Percentiles rank a stretch among this genome's conserved stretches.
Evolutionary conservation across 2,329 filamentous ascomycete genomes (phyloP).

Genomic region (Talaromyces sp.): DNA sequence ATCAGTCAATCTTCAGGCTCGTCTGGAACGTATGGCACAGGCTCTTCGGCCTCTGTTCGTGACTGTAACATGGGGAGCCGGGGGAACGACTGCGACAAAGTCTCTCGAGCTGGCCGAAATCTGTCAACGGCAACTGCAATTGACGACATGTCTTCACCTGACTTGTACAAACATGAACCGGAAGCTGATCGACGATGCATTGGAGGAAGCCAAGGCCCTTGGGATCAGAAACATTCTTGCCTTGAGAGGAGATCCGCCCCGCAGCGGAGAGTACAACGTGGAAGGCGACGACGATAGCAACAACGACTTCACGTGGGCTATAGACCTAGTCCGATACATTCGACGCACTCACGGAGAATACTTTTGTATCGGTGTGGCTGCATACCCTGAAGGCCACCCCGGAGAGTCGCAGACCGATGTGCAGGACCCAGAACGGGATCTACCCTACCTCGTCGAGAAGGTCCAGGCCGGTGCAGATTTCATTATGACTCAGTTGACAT

Average conservation of each 20-base stretch:
- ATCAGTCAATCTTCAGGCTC: slow-evolving; percentile 86
- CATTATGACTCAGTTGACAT: slow-evolving; percentile 98
- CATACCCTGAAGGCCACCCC: slow-evolving; percentile 91
- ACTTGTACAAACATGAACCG: slow-evolving; percentile 98
- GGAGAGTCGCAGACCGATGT: slow-evolving; percentile 85
- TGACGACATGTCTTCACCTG: slow-evolving; percentile 92
- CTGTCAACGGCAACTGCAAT: slow-evolving; percentile 82
- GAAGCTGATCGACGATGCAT: slow-evolving; percentile 75
- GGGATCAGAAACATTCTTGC: slow-evolving; percentile 94
- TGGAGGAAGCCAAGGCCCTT: slow-evolving; percentile 84
- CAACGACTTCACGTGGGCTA: slow-evolving; percentile 80
- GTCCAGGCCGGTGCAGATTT: slow-evolving; percentile 89
- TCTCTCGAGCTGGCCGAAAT: slow-evolving; percentile 92
- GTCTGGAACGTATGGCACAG: slow-evolving; percentile 90
- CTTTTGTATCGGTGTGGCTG: slow-evolving; percentile 92
- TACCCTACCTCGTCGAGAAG: slow-evolving; percentile 89
- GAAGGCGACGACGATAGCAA: slow-evolving; percentile 58
- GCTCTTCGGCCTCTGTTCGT: slow-evolving; percentile 90
- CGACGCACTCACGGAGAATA: slow-evolving; percentile 81
- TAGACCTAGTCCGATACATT: slow-evolving; percentile 88
- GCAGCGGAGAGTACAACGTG: slow-evolving; percentile 80
- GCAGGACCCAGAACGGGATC: slow-evolving; percentile 60
- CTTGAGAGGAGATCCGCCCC: slow-evolving; percentile 82
- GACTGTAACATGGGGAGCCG: slow-evolving; percentile 96
- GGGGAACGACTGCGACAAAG: slow-evolving; percentile 84